Evolutionary conservation across 2,329 filamentous ascomycete species (phyloP), one percentile per base, ranked within the genome.

Genomic region (Trichoderma citrinoviride): DNA sequence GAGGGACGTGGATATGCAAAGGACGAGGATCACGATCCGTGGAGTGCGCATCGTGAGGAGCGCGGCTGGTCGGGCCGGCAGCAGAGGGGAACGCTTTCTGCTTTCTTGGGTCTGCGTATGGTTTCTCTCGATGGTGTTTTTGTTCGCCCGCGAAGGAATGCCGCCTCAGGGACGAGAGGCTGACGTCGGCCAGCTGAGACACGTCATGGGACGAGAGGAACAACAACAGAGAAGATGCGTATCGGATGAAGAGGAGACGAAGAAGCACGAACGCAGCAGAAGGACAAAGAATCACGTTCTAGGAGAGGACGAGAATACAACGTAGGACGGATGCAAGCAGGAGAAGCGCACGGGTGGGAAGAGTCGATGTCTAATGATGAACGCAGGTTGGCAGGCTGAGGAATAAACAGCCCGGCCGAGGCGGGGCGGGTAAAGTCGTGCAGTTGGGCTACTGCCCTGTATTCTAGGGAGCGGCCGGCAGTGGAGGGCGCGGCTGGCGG

Each of bases 1-100:
- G 70, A 86, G 76, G 61, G 80, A 81, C 53, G 81, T 81, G 71
- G 80, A 77, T 71, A 81, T 79, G 74, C 85, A 85, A 72, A 86
- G 76, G 67, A 80, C 77, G 72, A 86, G 78, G 64, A 85, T 82
- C 71, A 79, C 78, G 69, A 85, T 78, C 70, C 83, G 81, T 65
- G 83, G 82, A 49, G 83, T 78, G 69, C 83, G 81, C 83, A 85
- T 85, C 68, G 71, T 82, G 74, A 70, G 67, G 69, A 37, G 65
- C 56, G 27, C 56, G 27, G 44, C 44, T 44, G 46, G 19, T 37
- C 33, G 14, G 17, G 29, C 15, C 44, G 46, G 60, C 40, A 37
- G 52, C 47, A 54, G 49, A 53, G n/a, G 33, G 25, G 50, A n/a
- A 46, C 63, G 25, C 68, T 23, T 50, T 52, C 64, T 60, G 54